These are phyloP conservation scores for Ramularia collo-cygni DNA, from an alignment of 2,329 filamentous ascomycete species.

Conservation along the genomic window DNA sequence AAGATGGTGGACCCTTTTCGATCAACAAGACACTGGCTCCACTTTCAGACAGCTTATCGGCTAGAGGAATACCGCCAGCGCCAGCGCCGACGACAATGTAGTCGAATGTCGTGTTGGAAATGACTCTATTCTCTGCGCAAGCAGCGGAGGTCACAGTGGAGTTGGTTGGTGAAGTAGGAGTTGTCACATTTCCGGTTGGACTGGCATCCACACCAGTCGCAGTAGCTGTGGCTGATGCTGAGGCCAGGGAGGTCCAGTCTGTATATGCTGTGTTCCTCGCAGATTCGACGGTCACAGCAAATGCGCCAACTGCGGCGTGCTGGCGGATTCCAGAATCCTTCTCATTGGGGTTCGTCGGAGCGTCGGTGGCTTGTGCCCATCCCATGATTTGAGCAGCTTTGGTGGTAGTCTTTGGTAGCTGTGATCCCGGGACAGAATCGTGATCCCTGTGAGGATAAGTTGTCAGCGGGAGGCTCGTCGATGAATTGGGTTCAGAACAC, in stretches of 20 bases:
- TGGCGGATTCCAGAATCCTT: constrained; percentile 43
- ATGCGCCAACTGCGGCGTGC: constrained; percentile 53
- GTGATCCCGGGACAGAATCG: constrained; percentile 33
- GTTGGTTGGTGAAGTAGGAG: constrained; percentile 19
- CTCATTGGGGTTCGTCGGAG: constrained; percentile 26
- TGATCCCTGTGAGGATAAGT: too few species aligned
- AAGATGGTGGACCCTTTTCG: constrained; percentile 47
- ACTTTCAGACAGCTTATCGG: constrained; percentile 56
- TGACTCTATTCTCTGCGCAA: constrained; percentile 22
- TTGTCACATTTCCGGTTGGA: constrained; percentile 12
- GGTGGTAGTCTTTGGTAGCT: constrained; percentile 30
- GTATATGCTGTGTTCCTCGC: constrained; percentile 41
- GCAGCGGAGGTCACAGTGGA: constrained; percentile 19
- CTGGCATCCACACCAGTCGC: constrained; percentile 26
- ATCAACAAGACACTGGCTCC: constrained; percentile 58
- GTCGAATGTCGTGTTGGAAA: constrained; percentile 47
- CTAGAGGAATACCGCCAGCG: constrained; percentile 53
- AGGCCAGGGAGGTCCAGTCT: constrained; percentile 31
- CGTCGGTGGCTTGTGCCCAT: constrained; percentile 25
- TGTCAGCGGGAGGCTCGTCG: too few species aligned
- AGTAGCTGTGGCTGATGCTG: constrained; percentile 35
- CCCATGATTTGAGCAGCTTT: constrained; percentile 27
- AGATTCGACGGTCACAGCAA: constrained; percentile 39
- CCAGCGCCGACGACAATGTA: constrained; percentile 61
- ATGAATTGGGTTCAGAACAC: too few species aligned